Evolutionary conservation across 495 filamentous ascomycete species (phyloP), one percentile per base, ranked within the genome.

Genomic region (Geopyxis carbonaria): DNA sequence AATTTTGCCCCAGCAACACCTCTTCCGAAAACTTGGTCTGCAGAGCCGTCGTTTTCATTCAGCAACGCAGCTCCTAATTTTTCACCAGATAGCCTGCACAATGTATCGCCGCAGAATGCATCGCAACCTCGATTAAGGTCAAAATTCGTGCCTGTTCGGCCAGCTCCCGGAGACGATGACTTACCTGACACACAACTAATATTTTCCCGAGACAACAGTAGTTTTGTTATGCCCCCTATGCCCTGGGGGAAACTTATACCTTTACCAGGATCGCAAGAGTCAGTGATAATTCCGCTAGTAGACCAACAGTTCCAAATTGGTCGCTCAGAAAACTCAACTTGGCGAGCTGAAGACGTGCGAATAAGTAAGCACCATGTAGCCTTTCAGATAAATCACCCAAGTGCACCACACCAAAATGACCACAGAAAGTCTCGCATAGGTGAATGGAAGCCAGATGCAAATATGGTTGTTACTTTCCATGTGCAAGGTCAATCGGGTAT

Each of bases 341-440:
- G 44, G 7, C 29, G 22, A 2, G 32, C 38, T 7, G 32, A 42
- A 7, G 52, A 56, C 25, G 36, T 42, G 3, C 36, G 52, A 1
- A 40, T 56, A 28, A 51, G 47, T 0, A 56, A 56, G 23, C 30
- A 27, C 9, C 52, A 56, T 33, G 31, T 55, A 9, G 50, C 46
- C 5, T 21, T 55, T 9, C 43, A 47, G 25, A 28, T 53, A 4
- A 34, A 47, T 3, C 24, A 41, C 13, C 43, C 46, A 0, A 20
- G 25, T 5, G 10, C 27, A 7, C 7, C 28, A 0, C 1, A 21
- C 29, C 14, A 43, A n/a, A 19, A 11, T 18, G 37, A 25, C 19
- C 20, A 11, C n/a, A 14, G 14, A 10, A 40, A 48, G 29, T 39
- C 45, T 3, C 23, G 33, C 3, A 31, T 45, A 7, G 27, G 23